These are phyloP conservation scores for Neonectria hederae DNA, from an alignment of 2,329 filamentous ascomycete species.

Conservation along the genomic window DNA sequence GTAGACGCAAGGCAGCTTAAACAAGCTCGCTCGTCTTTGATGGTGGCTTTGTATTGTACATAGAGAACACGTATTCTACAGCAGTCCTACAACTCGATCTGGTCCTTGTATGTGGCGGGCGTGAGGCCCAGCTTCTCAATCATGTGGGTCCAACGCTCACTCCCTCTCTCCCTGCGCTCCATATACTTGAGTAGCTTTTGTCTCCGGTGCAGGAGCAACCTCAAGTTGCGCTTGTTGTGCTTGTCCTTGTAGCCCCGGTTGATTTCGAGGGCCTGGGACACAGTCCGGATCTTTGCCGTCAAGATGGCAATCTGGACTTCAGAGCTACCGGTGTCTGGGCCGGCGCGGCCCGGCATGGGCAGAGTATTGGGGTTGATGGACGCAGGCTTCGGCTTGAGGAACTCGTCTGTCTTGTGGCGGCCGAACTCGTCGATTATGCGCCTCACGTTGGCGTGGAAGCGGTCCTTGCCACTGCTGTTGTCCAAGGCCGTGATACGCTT, in stretches of 20 bases:
- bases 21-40: conserved; percentile 40
- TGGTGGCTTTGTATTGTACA: conserved; percentile 59
- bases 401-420: conserved; percentile 84
- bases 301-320: conserved; percentile 98
- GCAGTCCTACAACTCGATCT: conserved; percentile 67
- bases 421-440: conserved; percentile 90
- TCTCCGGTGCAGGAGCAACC: conserved; percentile 84
- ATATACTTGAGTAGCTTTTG: conserved; percentile 91
- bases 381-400: conserved; percentile 70
- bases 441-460: conserved; percentile 81
- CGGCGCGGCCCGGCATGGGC: conserved; percentile 68
- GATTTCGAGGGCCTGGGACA: conserved; percentile 76
- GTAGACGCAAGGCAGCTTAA: conserved; percentile 41
- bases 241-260: conserved; percentile 83
- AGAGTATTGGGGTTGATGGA: conserved; percentile 53
- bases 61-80: conserved; percentile 58
- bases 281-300: conserved; percentile 88
- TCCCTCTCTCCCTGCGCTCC: conserved; percentile 88
- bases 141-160: conserved; percentile 88
- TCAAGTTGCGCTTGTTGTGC: conserved; percentile 90
- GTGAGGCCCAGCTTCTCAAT: conserved; percentile 85
- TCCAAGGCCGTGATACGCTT: conserved; percentile 79
- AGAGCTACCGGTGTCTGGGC: conserved; percentile 91
- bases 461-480: conserved; percentile 81
- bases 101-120: conserved; percentile 87